phyloP scores from a whole-genome alignment of 139 green algal genomes.

The Pleodorina starrii region DNA sequence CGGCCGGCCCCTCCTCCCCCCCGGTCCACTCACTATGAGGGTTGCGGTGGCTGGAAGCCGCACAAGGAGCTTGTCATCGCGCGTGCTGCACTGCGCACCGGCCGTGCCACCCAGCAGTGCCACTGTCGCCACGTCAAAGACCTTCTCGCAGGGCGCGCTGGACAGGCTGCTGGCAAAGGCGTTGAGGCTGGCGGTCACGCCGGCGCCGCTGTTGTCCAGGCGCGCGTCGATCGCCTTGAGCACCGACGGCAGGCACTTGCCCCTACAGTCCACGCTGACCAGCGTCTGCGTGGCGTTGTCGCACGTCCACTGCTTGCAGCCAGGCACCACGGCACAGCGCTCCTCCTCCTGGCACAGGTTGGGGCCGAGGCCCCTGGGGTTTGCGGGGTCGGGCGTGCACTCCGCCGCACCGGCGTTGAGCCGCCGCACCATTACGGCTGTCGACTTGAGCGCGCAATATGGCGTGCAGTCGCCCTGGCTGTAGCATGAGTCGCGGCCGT shows the following conservation, averaged over 20 bases:
- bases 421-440: neutral
- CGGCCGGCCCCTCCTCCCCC: neutral
- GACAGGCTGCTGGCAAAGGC: slow-evolving; percentile 4
- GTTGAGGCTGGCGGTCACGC: neutral
- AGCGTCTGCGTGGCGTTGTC: neutral
- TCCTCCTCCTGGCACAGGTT: neutral
- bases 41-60: neutral
- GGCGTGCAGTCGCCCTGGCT: neutral
- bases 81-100: neutral
- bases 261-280: neutral
- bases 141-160: neutral
- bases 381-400: neutral
- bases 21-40: neutral
- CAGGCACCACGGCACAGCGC: neutral
- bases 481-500: slow-evolving; percentile 19
- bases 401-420: neutral
- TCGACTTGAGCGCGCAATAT: neutral
- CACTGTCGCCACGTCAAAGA: neutral
- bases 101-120: neutral
- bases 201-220: neutral
- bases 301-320: slow-evolving; percentile 10
- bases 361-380: neutral
- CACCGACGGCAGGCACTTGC: neutral
- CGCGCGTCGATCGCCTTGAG: neutral
- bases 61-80: neutral